Percentiles rank a stretch among this genome's conserved stretches.
Evolutionary conservation across 1,284 basidiomycete species (phyloP).

Genomic region (Chondrostereum purpureum): DNA sequence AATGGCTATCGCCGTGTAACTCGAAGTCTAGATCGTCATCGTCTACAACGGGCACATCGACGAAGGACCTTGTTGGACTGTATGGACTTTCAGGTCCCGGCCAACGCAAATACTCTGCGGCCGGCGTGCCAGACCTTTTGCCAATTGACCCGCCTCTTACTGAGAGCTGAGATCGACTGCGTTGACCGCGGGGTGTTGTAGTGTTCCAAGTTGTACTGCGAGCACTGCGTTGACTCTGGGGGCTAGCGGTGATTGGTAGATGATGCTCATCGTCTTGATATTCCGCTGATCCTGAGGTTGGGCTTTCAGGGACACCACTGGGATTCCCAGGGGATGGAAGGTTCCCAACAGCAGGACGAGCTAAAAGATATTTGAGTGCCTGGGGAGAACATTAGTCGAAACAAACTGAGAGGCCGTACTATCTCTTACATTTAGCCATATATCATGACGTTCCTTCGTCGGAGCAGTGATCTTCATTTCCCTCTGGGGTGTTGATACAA

Average conservation of each 20-base stretch:
- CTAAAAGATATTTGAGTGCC: constrained; percentile 81
- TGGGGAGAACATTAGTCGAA: constrained; percentile 24
- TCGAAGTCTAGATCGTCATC: constrained; percentile 79
- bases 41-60: constrained; percentile 41
- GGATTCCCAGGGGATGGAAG: constrained; percentile 39
- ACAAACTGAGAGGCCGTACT: constrained; percentile 13
- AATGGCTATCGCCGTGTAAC: constrained; percentile 65
- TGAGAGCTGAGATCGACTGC: constrained; percentile 71
- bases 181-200: constrained; percentile 67
- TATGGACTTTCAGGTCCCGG: constrained; percentile 55
- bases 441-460: constrained; percentile 90
- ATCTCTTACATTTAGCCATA: constrained; percentile 85
- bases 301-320: constrained; percentile 42
- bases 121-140: constrained; percentile 84
- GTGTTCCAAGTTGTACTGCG: constrained; percentile 57
- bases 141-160: constrained; percentile 64
- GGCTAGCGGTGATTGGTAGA: constrained; percentile 45
- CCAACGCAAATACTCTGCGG: constrained; percentile 81
- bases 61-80: constrained; percentile 63
- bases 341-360: constrained; percentile 51
- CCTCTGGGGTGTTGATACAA: constrained; percentile 87
- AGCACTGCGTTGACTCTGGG: constrained; percentile 62
- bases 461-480: constrained; percentile 98
- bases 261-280: constrained; percentile 48
- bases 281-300: constrained; percentile 43